phyloP scores from a whole-genome alignment of 345 rosid genomes.

The Boechera stricta region DNA sequence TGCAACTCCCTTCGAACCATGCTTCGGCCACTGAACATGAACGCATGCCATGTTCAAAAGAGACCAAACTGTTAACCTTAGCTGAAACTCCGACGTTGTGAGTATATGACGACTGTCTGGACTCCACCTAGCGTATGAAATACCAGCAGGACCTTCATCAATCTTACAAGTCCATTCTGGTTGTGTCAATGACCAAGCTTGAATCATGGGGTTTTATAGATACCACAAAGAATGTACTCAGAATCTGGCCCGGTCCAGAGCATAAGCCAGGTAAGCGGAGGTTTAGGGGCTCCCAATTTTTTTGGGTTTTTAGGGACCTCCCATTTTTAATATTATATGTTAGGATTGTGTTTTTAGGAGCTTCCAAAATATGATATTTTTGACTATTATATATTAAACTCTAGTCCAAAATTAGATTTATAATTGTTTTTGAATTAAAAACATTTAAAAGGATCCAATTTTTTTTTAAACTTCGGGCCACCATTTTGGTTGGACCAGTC shows the following conservation, averaged over 20 bases:
- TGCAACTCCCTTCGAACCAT: conserved; percentile 83
- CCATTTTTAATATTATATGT: too few relatives aligned
- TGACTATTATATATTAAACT: too few relatives aligned
- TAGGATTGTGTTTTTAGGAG: too few relatives aligned
- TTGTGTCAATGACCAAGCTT: conserved; percentile 90
- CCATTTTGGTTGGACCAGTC: too few relatives aligned
- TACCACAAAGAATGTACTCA: conserved; percentile 92
- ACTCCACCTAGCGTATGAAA: conserved; percentile 97
- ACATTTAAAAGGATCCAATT: too few relatives aligned
- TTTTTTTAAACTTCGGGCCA: too few relatives aligned
- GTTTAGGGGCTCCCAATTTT: too few relatives aligned
- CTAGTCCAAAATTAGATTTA: too few relatives aligned
- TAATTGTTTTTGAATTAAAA: too few relatives aligned
- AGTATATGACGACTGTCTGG: conserved; percentile 97
- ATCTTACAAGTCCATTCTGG: conserved; percentile 99
- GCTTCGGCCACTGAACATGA: conserved; percentile 97
- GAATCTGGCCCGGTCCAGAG: neutral
- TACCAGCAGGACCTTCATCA: conserved; percentile 97
- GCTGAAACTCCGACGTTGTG: conserved; percentile 89
- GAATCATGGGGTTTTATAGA: conserved; percentile 89
- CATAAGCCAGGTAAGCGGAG: too few relatives aligned
- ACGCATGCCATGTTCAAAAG: conserved; percentile 92
- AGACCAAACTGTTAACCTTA: conserved; percentile 91
- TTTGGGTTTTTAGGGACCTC: too few relatives aligned
- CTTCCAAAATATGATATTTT: too few relatives aligned